Conservation (phyloP, 192 early-diverging fungal genomes). For the Gonapodya prolifera region DNA sequence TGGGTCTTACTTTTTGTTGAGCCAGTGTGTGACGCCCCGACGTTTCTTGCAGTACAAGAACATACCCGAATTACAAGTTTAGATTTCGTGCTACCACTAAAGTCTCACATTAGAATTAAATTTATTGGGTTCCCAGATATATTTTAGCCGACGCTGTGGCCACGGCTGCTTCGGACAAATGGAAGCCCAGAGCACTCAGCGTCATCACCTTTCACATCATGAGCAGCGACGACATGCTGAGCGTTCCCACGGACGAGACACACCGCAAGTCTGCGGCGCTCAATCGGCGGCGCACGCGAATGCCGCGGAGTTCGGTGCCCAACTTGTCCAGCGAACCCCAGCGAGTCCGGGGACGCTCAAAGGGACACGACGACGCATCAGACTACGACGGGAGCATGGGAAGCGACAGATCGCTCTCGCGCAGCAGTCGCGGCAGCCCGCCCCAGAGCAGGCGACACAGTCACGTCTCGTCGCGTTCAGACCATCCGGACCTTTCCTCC, state of each 20-base stretch:
- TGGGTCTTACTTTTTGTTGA: background rate
- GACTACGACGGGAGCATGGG: background rate
- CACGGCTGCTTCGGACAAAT: too few relatives aligned
- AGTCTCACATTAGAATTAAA: too few relatives aligned
- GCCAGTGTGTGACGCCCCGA: background rate
- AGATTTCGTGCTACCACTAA: too few relatives aligned
- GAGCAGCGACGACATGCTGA: too few relatives aligned
- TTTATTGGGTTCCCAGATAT: too few relatives aligned
- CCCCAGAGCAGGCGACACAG: background rate
- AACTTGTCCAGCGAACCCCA: background rate
- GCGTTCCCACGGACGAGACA: too few relatives aligned
- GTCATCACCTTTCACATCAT: too few relatives aligned
- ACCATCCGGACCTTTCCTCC: background rate
- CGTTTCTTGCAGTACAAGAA: background rate
- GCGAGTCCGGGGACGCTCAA: background rate
- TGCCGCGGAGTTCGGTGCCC: background rate
- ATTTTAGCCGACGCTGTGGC: too few relatives aligned
- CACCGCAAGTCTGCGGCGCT: too few relatives aligned
- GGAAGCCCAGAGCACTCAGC: too few relatives aligned
- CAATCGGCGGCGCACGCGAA: too few relatives aligned
- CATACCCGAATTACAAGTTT: background rate
- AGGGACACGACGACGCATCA: background rate
- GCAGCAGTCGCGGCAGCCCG: background rate
- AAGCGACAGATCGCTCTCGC: background rate
- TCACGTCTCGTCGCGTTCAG: background rate